These are phyloP conservation scores for Akanthomyces dipterigenus DNA, from an alignment of 2,329 filamentous ascomycete genomes.

Conservation along the genomic window DNA sequence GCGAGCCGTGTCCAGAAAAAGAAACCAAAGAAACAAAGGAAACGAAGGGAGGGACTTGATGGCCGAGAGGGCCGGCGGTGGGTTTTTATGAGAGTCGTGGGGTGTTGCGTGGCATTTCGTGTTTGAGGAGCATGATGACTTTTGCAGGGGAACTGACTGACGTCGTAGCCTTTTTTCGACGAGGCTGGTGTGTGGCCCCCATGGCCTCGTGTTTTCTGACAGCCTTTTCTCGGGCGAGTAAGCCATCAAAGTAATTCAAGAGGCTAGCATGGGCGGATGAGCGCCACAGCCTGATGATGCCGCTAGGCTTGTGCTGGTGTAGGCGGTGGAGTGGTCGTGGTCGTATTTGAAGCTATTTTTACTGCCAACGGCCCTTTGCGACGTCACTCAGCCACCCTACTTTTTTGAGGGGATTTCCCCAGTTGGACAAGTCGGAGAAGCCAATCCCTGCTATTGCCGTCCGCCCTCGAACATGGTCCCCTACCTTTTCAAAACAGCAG, in stretches of 20 bases:
- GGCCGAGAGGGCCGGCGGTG: neutral
- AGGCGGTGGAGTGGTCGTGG: neutral
- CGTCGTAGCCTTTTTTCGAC: neutral
- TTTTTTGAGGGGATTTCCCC: neutral
- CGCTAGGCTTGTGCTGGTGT: neutral
- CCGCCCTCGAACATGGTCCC: neutral
- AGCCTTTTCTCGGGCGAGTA: neutral
- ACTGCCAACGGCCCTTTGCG: neutral
- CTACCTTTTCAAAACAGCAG: neutral
- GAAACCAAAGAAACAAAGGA: neutral
- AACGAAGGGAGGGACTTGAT: neutral
- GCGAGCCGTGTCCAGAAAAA: neutral
- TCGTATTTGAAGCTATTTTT: constrained; percentile 9
- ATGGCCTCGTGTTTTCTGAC: neutral
- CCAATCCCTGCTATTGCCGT: neutral
- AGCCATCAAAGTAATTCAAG: neutral
- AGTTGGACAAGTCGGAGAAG: neutral
- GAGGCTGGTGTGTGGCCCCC: neutral
- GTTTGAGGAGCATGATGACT: neutral
- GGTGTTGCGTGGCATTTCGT: neutral
- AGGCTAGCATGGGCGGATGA: neutral
- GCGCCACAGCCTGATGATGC: neutral
- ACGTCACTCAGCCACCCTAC: neutral
- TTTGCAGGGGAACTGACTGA: neutral
- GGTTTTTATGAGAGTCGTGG: constrained; percentile 3